Evolutionary conservation across 345 rosid species (phyloP), one percentile per base, ranked within the genome.

Genomic region (Salix dunnii): DNA sequence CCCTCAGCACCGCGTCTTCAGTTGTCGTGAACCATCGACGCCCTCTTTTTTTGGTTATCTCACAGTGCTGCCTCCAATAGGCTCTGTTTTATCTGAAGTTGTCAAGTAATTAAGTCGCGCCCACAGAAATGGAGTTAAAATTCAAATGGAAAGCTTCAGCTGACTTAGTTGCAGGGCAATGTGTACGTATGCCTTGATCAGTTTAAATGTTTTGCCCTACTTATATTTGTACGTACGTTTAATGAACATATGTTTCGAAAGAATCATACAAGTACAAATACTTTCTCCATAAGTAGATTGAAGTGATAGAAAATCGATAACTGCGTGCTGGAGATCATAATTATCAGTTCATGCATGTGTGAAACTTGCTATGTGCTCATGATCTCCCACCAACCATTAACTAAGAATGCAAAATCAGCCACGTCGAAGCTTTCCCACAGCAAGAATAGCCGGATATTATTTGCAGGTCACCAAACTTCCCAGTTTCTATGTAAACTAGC

Each of bases 221-320:
- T 53, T 1, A 53, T 53, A 8, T 73, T 73, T 60, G 25, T 25
- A 13, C 10, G 51, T 21, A 20, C 62, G 28, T 23, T 14, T n/a
- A 23, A 55, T n/a, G 10, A 3, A 3, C 62, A 9, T 10, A 30
- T 74, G 63, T 64, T 33, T 48, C 40, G 35, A 20, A 12, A 30
- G 5, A 74, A 1, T 60, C n/a, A 14, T n/a, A 9, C 40, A 5
- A 51, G 67, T 8, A 20, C 60, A 51, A 21, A 33, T 77, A 27
- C 75, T 71, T 71, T 77, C 71, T 68, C 83, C 71, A 6, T 25
- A 77, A 86, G 80, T 72, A 68, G 58, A 72, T 33, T 11, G 8
- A 77, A 61, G 38, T 7, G 82, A 77, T 75, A 71, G 79, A 55
- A 75, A 72, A 61, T 64, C 36, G 68, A 53, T 2, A 2, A 21